Conservation (phyloP, 306 rosid species). For the Ziziphus jujuba region DNA sequence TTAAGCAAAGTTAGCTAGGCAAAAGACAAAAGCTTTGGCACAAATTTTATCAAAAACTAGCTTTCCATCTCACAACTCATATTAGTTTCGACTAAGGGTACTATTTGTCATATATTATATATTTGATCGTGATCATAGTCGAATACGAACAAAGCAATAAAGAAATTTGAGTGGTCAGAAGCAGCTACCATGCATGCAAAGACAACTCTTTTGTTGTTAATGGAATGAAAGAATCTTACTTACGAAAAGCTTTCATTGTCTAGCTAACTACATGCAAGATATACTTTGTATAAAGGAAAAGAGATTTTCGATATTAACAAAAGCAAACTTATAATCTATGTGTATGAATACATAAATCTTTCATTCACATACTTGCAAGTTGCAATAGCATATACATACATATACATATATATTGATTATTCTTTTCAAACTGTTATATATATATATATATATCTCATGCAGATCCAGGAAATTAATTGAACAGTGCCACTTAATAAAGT, state of each 20-base stretch:
- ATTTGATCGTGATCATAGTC: too few relatives aligned
- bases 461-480: too few relatives aligned
- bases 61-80: too few relatives aligned
- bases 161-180: neutral
- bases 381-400: neutral
- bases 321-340: slow-evolving; percentile 11
- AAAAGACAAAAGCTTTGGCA: slow-evolving; percentile 42
- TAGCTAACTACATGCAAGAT: neutral
- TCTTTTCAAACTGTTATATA: too few relatives aligned
- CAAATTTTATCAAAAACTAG: slow-evolving; percentile 34
- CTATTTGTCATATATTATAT: too few relatives aligned
- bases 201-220: neutral
- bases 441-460: too few relatives aligned
- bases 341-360: too few relatives aligned
- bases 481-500: too few relatives aligned
- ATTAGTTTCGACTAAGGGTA: too few relatives aligned
- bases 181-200: neutral
- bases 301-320: slow-evolving; percentile 10
- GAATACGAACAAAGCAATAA: neutral
- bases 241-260: too few relatives aligned
- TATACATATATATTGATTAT: too few relatives aligned
- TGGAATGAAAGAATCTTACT: too few relatives aligned
- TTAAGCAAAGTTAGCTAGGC: slow-evolving; percentile 33
- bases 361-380: neutral
- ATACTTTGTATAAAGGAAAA: neutral